Base-by-base conservation (phyloP, 805 yeast species). In the Hanseniaspora nectarophila region DNA sequence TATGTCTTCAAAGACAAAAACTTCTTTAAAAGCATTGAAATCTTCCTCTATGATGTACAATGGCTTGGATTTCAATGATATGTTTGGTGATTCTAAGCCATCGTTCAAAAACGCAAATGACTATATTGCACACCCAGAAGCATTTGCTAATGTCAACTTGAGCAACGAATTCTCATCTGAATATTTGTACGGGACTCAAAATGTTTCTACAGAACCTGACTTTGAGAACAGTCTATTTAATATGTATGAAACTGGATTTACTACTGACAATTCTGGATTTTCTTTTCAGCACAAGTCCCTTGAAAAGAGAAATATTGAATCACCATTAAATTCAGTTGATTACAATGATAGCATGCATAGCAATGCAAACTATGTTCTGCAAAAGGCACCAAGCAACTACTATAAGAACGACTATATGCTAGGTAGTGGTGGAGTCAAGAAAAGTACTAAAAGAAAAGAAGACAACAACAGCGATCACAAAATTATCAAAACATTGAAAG, bases 171-270 rank as follows among this genome's bases (percentile, higher is more conserved):
- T 29, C 5, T 13, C 31, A 15, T 26, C 34, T 10, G 34, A 29
- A 10, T 26, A 20, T n/a, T 16, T 42, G 4, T 28, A 26, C 15
- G 45, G 24, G 10, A 29, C 18, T 16, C 21, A 29, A 3, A 28
- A 37, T 20, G 1, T 16, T 3, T 34, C 53, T 3, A 18, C 21
- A 12, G 28, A 40, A 4, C 29, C 28, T 12, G 53, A 49, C 18
- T 49, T 21, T 35, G 53, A 49, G 15, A 49, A 42, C 15, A 49
- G 53, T 24, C 24, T 49, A 31, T 49, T 49, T 2, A 29, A 49
- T 34, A 33, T 49, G 12, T 49, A 49, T 24, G 15, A 49, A 2
- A 21, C 21, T 9, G 46, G 18, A 5, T n/a, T 33, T 1, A 18
- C 26, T 5, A 49, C 38, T 12, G 53, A 49, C 23, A 49, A 34